Evolutionary conservation across 306 rosid species (phyloP), one percentile per base, ranked within the genome.

Genomic region (Senna siamea): DNA sequence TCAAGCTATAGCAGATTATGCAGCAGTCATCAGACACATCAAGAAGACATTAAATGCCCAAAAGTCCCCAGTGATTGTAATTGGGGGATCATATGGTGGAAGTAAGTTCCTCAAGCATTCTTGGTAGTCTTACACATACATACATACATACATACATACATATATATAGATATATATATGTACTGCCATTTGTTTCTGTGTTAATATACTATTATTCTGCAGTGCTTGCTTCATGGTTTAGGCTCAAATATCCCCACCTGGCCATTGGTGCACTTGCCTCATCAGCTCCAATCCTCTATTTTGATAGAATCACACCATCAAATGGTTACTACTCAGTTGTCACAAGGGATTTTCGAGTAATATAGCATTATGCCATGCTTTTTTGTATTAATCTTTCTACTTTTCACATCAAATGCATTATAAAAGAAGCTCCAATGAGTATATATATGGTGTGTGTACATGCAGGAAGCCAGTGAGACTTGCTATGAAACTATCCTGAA

Each of bases 31-130:
- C 15, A 41, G 81, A 22, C 80, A 85, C 53, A 32, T 87, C 5
- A 89, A 87, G 81, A 32, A 83, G 43, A 59, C 41, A 70, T 68
- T 81, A 4, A 47, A 65, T 0, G 84, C 94, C 14, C 48, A 81
- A 15, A 7, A 79, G 48, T 87, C 89, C 14, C 94, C 91, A 0
- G 84, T 87, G 43, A 85, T 89, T 72, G 89, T 89, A 2, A 37
- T 89, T n/a, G 94, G 94, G 46, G 94, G 81, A 54, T 89, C 94
- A 10, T 89, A 89, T 26, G 94, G 94, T 48, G 94, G 94, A 89
- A 87, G 94, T 87, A 22, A 76, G 85, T 84, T 3, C 9, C 65
- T 43, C 65, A 9, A 70, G 0, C 20, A 34, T 8, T 37, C 51
- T 47, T 43, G 23, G 13, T 41, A 41, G 7, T 9, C 30, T 43